phyloP scores from a whole-genome alignment of 2,329 filamentous ascomycete species.

The Leptographium lundbergii region DNA sequence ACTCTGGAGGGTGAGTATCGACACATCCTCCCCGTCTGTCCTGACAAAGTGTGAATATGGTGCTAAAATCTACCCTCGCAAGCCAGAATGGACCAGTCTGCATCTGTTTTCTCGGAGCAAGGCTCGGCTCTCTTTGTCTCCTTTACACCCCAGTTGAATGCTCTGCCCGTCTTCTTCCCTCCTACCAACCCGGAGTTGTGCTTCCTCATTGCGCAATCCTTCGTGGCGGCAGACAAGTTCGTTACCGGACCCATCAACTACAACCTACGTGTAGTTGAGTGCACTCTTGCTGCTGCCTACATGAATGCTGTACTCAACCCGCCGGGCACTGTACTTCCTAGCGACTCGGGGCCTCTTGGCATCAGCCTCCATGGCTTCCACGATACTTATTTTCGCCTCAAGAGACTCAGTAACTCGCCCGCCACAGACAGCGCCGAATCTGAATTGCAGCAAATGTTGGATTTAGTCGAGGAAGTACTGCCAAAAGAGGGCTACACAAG shows the following conservation, averaged over 20 bases:
- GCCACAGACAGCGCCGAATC: slow-evolving; percentile 28
- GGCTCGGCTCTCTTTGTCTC: slow-evolving; percentile 82
- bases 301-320: slow-evolving; percentile 47
- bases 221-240: slow-evolving; percentile 88
- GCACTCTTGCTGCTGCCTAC: slow-evolving; percentile 70
- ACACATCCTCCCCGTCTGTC: background rate
- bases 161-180: slow-evolving; percentile 70
- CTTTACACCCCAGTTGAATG: slow-evolving; percentile 69
- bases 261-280: slow-evolving; percentile 93
- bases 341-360: slow-evolving; percentile 71
- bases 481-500: slow-evolving; percentile 75
- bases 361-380: slow-evolving; percentile 81
- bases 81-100: slow-evolving; percentile 84
- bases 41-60: background rate
- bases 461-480: slow-evolving; percentile 58
- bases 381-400: slow-evolving; percentile 57
- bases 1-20: slow-evolving; percentile 68
- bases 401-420: slow-evolving; percentile 24
- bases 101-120: slow-evolving; percentile 82
- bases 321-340: slow-evolving; percentile 47
- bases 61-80: background rate
- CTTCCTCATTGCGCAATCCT: slow-evolving; percentile 90
- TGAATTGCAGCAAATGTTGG: slow-evolving; percentile 63
- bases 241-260: slow-evolving; percentile 89
- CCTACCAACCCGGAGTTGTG: slow-evolving; percentile 69